These are phyloP conservation scores for Pholiota microspora DNA, from an alignment of 768 basidiomycete species.

Conservation along the genomic window DNA sequence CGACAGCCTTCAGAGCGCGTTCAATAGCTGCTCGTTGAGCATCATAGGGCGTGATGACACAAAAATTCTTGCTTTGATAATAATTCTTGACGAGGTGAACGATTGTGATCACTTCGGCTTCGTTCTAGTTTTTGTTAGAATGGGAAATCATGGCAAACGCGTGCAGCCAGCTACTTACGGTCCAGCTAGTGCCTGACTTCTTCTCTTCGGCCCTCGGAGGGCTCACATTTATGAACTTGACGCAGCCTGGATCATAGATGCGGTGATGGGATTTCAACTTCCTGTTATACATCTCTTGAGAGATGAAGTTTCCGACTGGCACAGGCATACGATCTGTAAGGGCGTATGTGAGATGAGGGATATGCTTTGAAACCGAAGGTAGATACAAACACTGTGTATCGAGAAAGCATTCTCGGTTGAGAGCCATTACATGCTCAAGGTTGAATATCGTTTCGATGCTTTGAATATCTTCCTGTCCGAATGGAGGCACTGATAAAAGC, in stretches of 20 bases:
- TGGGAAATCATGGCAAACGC: too few relatives aligned
- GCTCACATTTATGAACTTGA: conserved; percentile 43
- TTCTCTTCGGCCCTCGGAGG: conserved; percentile 31
- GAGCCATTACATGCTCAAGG: conserved; percentile 32
- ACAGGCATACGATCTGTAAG: conserved; percentile 50
- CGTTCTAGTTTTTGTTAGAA: too few relatives aligned
- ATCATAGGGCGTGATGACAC: conserved; percentile 55
- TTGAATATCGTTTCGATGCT: conserved; percentile 46
- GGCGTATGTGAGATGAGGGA: not conserved
- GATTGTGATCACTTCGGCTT: conserved; percentile 36
- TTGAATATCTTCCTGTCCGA: conserved; percentile 38
- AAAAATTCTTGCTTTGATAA: conserved; percentile 35
- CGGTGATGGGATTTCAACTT: conserved; percentile 37
- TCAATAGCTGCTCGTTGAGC: conserved; percentile 46
- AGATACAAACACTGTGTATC: conserved; percentile 44
- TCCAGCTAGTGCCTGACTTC: conserved; percentile 40
- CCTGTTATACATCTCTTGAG: conserved; percentile 37
- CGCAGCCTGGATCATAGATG: conserved; percentile 30
- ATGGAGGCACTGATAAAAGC: conserved; percentile 44
- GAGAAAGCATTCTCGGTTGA: conserved; percentile 32
- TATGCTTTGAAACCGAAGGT: not conserved
- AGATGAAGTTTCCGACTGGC: conserved; percentile 49
- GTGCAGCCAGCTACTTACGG: too few relatives aligned
- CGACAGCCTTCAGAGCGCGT: conserved; percentile 27
- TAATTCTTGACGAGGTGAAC: conserved; percentile 41